Evolutionary conservation across 768 basidiomycete species (phyloP), one percentile per base, ranked within the genome.

Genomic region (Coprinellus aureogranulatus): DNA sequence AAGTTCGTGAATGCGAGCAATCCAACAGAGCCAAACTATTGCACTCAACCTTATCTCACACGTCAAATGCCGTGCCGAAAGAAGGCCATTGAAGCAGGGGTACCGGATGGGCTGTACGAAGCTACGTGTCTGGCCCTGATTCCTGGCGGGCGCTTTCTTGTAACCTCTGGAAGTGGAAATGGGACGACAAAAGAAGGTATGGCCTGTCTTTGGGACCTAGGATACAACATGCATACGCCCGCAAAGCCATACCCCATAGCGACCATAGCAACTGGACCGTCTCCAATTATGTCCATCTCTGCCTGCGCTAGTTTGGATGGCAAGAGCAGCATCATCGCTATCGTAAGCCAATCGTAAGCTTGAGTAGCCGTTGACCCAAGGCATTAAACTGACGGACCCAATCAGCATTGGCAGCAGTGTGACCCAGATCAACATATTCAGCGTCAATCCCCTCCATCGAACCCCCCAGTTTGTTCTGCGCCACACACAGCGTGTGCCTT

Each of bases 121-220:
- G 39, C 42, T 28, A 45, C 66, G n/a, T 64, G 59, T 46, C 59
- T 72, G 27, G 59, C 71, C 26, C 59, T 72, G 27, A 58, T 72
- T 28, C 68, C 71, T 11, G 71, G 71, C n/a, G 71, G 71, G 6
- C 69, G 71, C 1, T 72, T 64, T 57, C 65, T 71, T 18, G 40
- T 70, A 22, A 68, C 65, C 1, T 54, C 62, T 8, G 52, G 61
- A 12, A 9, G 26, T n/a, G n/a, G n/a, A n/a, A n/a, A n/a, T n/a
- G n/a, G n/a, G n/a, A n/a, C n/a, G n/a, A n/a, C n/a, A n/a, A n/a
- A n/a, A n/a, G n/a, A n/a, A n/a, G n/a, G n/a, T n/a, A n/a, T 55
- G 50, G 45, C 66, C 5, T 34, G 61, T 25, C 42, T 72, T n/a
- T 71, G 68, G 69, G 71, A 72, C 60, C 59, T 71, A 20, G 68